phyloP scores from a whole-genome alignment of 176 grass and related monocot species.

The Sorghum bicolor region DNA sequence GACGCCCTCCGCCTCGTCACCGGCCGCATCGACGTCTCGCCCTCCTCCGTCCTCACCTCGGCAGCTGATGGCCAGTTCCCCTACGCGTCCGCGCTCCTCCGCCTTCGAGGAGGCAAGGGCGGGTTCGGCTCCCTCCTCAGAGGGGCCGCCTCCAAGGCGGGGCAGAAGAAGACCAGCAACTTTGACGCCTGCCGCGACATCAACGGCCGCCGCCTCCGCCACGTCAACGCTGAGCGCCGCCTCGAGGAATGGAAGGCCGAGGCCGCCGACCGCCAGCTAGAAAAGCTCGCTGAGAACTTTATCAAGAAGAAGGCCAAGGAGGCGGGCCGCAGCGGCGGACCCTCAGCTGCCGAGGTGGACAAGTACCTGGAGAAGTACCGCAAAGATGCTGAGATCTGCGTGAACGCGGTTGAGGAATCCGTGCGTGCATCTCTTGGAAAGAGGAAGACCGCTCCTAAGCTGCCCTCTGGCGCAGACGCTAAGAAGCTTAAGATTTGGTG shows the following conservation, averaged over 20 bases:
- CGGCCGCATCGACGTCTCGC: constrained; percentile 38
- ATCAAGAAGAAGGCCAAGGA: constrained; percentile 91
- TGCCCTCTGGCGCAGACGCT: constrained; percentile 37
- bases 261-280: constrained; percentile 65
- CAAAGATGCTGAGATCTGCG: constrained; percentile 72
- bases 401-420: constrained; percentile 73
- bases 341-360: constrained; percentile 56
- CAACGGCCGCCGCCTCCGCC: constrained; percentile 80
- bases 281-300: constrained; percentile 84
- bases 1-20: constrained; percentile 51
- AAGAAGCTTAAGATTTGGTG: constrained; percentile 94
- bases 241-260: constrained; percentile 94
- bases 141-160: constrained; percentile 89
- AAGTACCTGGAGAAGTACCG: constrained; percentile 90
- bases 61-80: constrained; percentile 44
- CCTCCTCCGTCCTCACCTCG: constrained; percentile 43
- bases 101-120: constrained; percentile 89
- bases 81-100: constrained; percentile 54
- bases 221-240: constrained; percentile 93
- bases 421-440: constrained; percentile 81
- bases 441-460: constrained; percentile 52
- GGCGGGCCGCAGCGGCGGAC: constrained; percentile 19
- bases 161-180: constrained; percentile 98
- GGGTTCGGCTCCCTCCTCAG: constrained; percentile 93
- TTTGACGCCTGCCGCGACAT: constrained; percentile 98